Evolutionary conservation across 805 yeast genomes (phyloP), one percentile per base, ranked within the genome.

Genomic region (Wickerhamomyces queroliae): DNA sequence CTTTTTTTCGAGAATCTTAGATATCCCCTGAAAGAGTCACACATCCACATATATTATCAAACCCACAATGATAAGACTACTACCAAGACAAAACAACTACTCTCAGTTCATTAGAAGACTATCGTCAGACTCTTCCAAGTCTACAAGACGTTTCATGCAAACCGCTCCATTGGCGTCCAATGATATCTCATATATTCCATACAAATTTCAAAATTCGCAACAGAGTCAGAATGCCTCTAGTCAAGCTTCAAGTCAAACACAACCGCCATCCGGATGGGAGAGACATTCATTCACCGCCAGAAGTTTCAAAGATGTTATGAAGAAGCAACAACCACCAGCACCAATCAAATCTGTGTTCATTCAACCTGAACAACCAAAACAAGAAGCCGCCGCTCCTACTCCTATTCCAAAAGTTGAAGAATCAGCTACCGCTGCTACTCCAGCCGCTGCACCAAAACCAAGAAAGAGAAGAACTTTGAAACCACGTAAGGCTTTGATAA

Each of bases 401-500:
- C n/a, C n/a, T n/a, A n/a, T n/a, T n/a, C n/a, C 40, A 28, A 33
- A 31, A 15, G 19, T 19, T 17, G 18, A 27, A 15, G 27, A 26
- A 4, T 23, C 43, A 19, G 4, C 35, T 4, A 28, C 36, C 18
- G 13, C 36, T 19, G 25, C 15, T 4, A n/a, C 38, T 21, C 26
- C 49, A 46, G 29, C 43, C 36, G 24, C 46, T 26, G 20, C 44
- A 32, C 15, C 46, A 20, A 27, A 61, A 40, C 64, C 62, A 55
- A 67, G 69, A 40, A 61, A 57, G 37, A 68, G 90, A 63, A 78
- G 93, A 66, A 72, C 76, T 19, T 67, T 93, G 42, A 78, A 79
- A 55, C 96, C 98, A 5, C 74, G 95, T 47, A 93, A 87, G 64
- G 95, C 97, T 1, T 81, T 91, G 36, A 87, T 93, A 35, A 76